These are phyloP conservation scores for Phytophthora podocarpi DNA, from an alignment of 352 stramenopile genomes.

Conservation along the genomic window DNA sequence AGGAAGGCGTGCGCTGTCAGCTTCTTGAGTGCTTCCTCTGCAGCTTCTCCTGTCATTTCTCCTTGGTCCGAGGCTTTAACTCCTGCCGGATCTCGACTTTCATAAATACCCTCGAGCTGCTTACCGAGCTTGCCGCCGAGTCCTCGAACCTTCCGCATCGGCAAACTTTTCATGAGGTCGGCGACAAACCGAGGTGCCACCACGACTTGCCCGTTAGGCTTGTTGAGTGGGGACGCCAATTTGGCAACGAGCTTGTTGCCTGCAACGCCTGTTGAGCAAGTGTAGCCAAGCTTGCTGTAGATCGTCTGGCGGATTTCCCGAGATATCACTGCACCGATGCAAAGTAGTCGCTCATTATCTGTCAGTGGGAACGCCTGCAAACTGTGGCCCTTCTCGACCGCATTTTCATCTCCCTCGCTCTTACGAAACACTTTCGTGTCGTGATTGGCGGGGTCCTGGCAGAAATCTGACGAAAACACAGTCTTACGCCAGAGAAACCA, in stretches of 20 bases:
- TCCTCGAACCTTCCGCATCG: conserved; percentile 73
- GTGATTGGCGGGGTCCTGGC: conserved; percentile 50
- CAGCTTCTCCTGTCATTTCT: background rate
- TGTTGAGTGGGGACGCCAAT: conserved; percentile 79
- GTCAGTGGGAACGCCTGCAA: conserved; percentile 62
- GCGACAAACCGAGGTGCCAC: conserved; percentile 66
- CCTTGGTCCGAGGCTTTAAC: background rate
- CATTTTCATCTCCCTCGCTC: conserved; percentile 32
- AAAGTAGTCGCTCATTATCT: conserved; percentile 66
- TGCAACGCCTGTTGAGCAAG: conserved; percentile 79
- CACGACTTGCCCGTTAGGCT: conserved; percentile 81
- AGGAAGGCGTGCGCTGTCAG: conserved; percentile 57
- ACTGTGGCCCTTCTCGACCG: conserved; percentile 8
- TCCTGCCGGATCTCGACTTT: conserved; percentile 31
- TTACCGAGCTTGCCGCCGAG: conserved; percentile 81
- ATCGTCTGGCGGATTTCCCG: conserved; percentile 75
- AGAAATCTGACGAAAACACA: conserved; percentile 65
- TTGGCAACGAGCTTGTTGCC: conserved; percentile 84
- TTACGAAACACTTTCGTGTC: conserved; percentile 73
- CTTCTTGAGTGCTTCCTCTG: conserved; percentile 18
- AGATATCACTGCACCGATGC: conserved; percentile 65
- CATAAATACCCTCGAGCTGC: conserved; percentile 67
- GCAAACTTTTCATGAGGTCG: conserved; percentile 71
- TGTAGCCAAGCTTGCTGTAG: conserved; percentile 71
- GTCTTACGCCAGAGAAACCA: conserved; percentile 30